A percentile compares a stretch with the other conserved stretches of the same genome.
Conservation (phyloP, 164 flowering plant genomes). For the Brasenia schreberi region DNA sequence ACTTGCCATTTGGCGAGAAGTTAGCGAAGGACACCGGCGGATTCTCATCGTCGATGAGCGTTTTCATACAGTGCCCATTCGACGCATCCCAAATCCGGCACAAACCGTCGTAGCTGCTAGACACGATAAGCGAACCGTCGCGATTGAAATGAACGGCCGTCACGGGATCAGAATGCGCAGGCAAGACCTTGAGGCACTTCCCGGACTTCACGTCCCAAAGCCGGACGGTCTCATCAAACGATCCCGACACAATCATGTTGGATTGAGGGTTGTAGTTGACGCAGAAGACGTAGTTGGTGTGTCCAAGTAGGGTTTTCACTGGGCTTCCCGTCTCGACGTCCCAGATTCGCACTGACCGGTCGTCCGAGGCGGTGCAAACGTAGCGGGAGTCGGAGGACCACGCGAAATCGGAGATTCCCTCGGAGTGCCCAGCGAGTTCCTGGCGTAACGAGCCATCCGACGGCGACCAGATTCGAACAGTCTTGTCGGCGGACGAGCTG, state of each 20-base stretch:
- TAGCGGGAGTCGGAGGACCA: slow-evolving; percentile 76
- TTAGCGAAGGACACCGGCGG: slow-evolving; percentile 86
- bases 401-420: slow-evolving; percentile 81
- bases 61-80: slow-evolving; percentile 93
- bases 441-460: slow-evolving; percentile 25
- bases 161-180: slow-evolving; percentile 94
- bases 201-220: slow-evolving; percentile 92
- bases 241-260: slow-evolving; percentile 77
- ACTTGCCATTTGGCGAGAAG: slow-evolving; percentile 95
- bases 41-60: slow-evolving; percentile 90
- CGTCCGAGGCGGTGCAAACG: slow-evolving; percentile 85
- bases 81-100: slow-evolving; percentile 93
- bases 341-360: slow-evolving; percentile 73
- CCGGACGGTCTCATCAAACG: slow-evolving; percentile 94
- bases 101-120: slow-evolving; percentile 87
- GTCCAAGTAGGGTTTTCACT: slow-evolving; percentile 65
- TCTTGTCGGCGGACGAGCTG: slow-evolving; percentile 81
- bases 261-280: slow-evolving; percentile 81
- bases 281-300: slow-evolving; percentile 93
- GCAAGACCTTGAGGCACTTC: slow-evolving; percentile 82
- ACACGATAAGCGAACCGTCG: slow-evolving; percentile 67
- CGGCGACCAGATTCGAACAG: slow-evolving; percentile 44
- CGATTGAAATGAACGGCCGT: slow-evolving; percentile 69
- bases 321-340: slow-evolving; percentile 46
- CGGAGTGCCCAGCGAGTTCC: slow-evolving; percentile 50